Evolutionary conservation across 345 rosid species (phyloP).

Genomic region (Populus euphratica): DNA sequence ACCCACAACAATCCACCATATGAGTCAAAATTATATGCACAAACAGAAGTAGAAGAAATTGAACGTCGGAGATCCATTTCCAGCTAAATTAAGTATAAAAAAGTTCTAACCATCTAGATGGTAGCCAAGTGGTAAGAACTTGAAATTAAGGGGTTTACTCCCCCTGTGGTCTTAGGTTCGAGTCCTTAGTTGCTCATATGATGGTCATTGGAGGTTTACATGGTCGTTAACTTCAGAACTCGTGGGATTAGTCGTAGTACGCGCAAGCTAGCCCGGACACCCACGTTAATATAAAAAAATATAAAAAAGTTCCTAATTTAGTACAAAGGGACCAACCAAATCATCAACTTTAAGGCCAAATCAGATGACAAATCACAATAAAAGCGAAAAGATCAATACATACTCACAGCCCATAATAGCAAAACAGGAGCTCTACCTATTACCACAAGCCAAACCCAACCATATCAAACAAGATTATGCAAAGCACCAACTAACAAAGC

Average conservation of each 20-base stretch:
- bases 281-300: too few species aligned
- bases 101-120: too few species aligned
- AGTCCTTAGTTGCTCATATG: too few species aligned
- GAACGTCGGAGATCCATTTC: background rate
- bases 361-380: background rate
- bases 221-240: too few species aligned
- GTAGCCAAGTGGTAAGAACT: too few species aligned
- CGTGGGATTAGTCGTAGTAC: too few species aligned
- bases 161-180: too few species aligned
- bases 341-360: background rate
- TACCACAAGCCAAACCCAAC: constrained; percentile 93
- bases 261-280: too few species aligned
- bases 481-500: constrained; percentile 78
- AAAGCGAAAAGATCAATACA: background rate
- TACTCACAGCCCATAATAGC: constrained; percentile 96
- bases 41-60: background rate
- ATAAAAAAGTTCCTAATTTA: background rate
- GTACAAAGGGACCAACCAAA: background rate
- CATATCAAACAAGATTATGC: constrained; percentile 86
- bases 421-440: constrained; percentile 67
- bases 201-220: too few species aligned
- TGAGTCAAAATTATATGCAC: background rate
- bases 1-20: background rate
- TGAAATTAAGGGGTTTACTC: too few species aligned
- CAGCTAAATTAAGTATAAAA: constrained; percentile 7